A percentile compares a stretch with the other conserved stretches of the same genome.
Evolutionary conservation across 2,329 filamentous ascomycete species (phyloP).

Genomic region (Neoarthrinium moseri): DNA sequence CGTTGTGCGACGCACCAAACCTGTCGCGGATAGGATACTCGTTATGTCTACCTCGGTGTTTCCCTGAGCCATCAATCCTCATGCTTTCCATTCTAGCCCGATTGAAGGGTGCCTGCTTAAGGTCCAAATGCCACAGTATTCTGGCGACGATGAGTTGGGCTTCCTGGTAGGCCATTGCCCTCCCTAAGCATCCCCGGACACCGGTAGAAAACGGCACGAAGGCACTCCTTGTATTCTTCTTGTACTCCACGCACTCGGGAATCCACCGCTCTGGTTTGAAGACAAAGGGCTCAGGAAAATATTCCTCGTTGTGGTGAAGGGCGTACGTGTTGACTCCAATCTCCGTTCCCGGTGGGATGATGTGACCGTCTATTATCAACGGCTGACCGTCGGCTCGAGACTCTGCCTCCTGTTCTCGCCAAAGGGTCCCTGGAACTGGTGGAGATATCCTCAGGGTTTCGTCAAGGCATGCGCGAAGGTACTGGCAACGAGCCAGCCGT

Average conservation of each 20-base stretch:
- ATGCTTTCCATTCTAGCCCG: background rate
- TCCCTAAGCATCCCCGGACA: constrained; percentile 32
- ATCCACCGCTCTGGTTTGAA: constrained; percentile 35
- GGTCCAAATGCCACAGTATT: constrained; percentile 16
- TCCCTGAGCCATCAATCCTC: background rate
- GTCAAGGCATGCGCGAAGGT: constrained; percentile 44
- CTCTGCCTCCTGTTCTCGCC: constrained; percentile 24
- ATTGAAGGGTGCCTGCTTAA: constrained; percentile 1
- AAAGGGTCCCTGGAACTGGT: constrained; percentile 32
- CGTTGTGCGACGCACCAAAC: background rate
- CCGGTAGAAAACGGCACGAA: constrained; percentile 32
- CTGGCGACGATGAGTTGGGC: constrained; percentile 17
- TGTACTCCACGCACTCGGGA: constrained; percentile 6
- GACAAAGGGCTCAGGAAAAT: constrained; percentile 21
- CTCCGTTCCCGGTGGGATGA: constrained; percentile 31
- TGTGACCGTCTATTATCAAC: constrained; percentile 18
- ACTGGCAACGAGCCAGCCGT: constrained; percentile 32
- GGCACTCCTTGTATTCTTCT: constrained; percentile 15
- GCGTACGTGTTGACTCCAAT: constrained; percentile 32
- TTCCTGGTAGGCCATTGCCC: constrained; percentile 21
- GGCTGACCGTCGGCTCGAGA: constrained; percentile 7
- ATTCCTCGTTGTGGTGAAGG: constrained; percentile 32
- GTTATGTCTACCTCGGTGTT: background rate
- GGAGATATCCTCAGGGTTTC: constrained; percentile 45
- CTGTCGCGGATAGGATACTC: background rate